phyloP scores from a whole-genome alignment of 257 asterid species.

The Solanum microdontum region DNA sequence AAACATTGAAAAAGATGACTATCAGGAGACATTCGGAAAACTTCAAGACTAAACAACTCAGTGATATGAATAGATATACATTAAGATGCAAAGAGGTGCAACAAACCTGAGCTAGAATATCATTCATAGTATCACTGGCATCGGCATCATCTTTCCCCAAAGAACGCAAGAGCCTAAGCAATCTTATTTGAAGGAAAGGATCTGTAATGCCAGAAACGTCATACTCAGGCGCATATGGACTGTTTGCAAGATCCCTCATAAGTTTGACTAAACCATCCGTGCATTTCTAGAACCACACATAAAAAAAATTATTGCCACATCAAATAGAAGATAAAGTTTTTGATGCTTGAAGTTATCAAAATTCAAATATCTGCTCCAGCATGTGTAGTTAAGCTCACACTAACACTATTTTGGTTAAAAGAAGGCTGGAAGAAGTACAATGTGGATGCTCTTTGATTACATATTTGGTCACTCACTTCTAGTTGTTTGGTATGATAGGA shows the following conservation, averaged over 20 bases:
- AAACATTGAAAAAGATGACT: neutral
- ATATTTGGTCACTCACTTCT: neutral
- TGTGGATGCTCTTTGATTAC: neutral
- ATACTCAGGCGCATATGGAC: slow-evolving; percentile 95
- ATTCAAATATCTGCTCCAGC: neutral
- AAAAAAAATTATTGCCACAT: neutral
- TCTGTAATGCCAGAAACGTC: slow-evolving; percentile 90
- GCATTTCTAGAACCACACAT: slow-evolving; percentile 55
- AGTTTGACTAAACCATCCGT: slow-evolving; percentile 79
- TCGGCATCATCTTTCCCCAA: slow-evolving; percentile 92
- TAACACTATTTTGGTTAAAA: neutral
- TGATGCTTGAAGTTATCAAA: neutral
- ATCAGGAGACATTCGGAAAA: neutral
- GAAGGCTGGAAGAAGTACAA: neutral
- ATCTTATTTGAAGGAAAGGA: slow-evolving; percentile 87
- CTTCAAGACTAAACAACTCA: neutral
- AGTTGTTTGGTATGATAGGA: neutral
- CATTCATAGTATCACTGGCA: slow-evolving; percentile 95
- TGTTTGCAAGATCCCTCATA: slow-evolving; percentile 73
- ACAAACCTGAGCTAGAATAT: slow-evolving; percentile 93
- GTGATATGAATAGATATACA: neutral
- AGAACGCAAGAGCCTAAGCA: slow-evolving; percentile 72
- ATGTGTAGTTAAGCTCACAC: neutral
- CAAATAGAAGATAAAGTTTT: neutral
- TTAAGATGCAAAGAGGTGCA: neutral